Percentiles rank a stretch among this genome's conserved stretches.
phyloP scores from a whole-genome alignment of 345 rosid genomes.

The Dovyalis caffra region DNA sequence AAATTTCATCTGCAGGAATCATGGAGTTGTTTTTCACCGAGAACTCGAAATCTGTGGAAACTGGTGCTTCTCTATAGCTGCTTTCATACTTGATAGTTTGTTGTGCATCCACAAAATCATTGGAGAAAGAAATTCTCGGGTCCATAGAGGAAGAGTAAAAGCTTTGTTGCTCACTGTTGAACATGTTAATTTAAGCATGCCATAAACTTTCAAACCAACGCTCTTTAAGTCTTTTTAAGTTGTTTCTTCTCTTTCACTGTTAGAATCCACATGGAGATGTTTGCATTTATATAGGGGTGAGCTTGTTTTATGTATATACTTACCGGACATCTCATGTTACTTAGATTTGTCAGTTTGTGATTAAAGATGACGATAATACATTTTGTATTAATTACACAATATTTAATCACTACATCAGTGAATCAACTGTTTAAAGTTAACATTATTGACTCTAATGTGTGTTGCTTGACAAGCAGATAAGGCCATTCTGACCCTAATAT shows the following conservation, averaged over 20 bases:
- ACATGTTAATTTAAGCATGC: constrained; percentile 48
- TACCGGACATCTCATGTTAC: constrained; percentile 61
- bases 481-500: constrained; percentile 19
- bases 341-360: constrained; percentile 47
- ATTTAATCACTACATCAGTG: neutral
- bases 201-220: constrained; percentile 18
- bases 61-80: constrained; percentile 79
- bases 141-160: constrained; percentile 39
- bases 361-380: constrained; percentile 13
- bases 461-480: constrained; percentile 22
- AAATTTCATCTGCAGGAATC: constrained; percentile 77
- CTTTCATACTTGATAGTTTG: constrained; percentile 33
- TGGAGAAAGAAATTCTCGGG: constrained; percentile 95
- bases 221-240: constrained; percentile 1
- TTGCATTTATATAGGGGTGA: constrained; percentile 31
- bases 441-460: constrained; percentile 10
- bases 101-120: constrained; percentile 57
- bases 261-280: constrained; percentile 37
- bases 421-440: neutral
- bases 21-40: constrained; percentile 47
- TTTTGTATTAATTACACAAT: neutral
- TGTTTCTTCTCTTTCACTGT: constrained; percentile 3
- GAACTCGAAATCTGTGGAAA: constrained; percentile 79
- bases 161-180: constrained; percentile 41
- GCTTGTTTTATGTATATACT: constrained; percentile 27